Evolutionary conservation across 441 rosid genomes (phyloP), one percentile per base, ranked within the genome.

Genomic region (Aquilaria agallochum): DNA sequence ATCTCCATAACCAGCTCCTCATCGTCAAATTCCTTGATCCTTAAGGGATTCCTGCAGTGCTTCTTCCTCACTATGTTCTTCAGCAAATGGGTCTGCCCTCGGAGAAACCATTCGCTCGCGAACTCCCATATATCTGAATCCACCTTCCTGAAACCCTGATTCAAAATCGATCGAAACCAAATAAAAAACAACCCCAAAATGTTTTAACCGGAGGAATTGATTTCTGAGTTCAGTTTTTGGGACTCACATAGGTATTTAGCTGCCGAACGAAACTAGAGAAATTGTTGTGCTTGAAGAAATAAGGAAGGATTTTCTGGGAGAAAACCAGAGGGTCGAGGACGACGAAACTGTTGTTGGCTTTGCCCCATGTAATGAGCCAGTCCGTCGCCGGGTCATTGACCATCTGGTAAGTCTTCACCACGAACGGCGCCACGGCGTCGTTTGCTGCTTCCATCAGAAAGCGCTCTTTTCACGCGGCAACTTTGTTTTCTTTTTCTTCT

Each of bases 91-190:
- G 72, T 80, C 53, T 84, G 86, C 0, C 90, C 93, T n/a, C 88
- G 78, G 1, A 87, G 75, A 36, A 87, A 87, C 74, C 84, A 84
- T 66, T 83, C 85, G 76, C 82, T 84, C 53, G 90, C 93, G 44
- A 87, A 84, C 58, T 84, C 93, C 90, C 93, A 84, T 55, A 71
- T 46, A 57, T 87, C 93, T 10, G 90, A 77, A 80, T 87, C 93
- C 60, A 87, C 88, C 56, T 87, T 87, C 57, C 82, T 62, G 62
- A 87, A 87, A 6, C 93, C 93, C 93, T 87, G 59, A 9, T 51
- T 14, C 67, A 57, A 47, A 63, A 40, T 40, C 42, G 7, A 3
- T 8, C 42, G 42, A 36, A 36, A 5, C 64, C 74, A 20, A 34
- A 12, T 8, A 3, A 20, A 5, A 30, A 12, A 5, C 4, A 44